Base-by-base conservation (phyloP, 306 rosid genomes). In the Vigna reflexopilosa region DNA sequence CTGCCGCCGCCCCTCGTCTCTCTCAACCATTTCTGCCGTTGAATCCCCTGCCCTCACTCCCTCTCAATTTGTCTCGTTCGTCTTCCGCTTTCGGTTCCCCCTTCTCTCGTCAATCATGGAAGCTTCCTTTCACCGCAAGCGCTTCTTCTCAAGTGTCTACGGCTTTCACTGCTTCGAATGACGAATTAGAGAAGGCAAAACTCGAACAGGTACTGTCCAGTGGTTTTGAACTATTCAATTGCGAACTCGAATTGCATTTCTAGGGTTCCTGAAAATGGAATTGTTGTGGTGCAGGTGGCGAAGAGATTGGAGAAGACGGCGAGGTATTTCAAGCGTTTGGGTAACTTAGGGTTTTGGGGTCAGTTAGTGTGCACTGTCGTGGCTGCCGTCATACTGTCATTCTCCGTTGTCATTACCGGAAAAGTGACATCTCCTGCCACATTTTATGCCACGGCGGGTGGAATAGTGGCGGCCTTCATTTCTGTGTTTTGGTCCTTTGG, bases 401-500 rank as follows among this genome's bases (percentile, higher is more conserved):
- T 93, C 76, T 96, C 99, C 1, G 90, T 91, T 57, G 88, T 91
- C 24, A 16, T 89, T 30, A 91, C 97, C 7, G 99, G 99, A 32
- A 93, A 87, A 84, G 81, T 96, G 70, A 86, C 94, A 0, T 93
- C 98, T 1, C 99, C 98, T 2, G 89, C 89, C 32, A 96, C 99
- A 7, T 93, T 96, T 85, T 96, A 96, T 84, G 89, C 98, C 42
- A 96, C 98, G 8, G 88, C 99, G 0, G 96, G 94, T 59, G 96
- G 99, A 76, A 91, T 96, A 81, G 98, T 84, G 4, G 98, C 98
- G 0, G 97, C 94, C 0, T 96, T 96, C 87, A 81, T 96, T 67
- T 96, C 98, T 0, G 97, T 96, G 77, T 96, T 96, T 74, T 96
- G 98, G 98, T 96, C 98, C 14, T 96, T 96, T 62, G 98, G 99